phyloP scores from a whole-genome alignment of 169 alveolate species.

The Plasmodium billcollinsi region DNA sequence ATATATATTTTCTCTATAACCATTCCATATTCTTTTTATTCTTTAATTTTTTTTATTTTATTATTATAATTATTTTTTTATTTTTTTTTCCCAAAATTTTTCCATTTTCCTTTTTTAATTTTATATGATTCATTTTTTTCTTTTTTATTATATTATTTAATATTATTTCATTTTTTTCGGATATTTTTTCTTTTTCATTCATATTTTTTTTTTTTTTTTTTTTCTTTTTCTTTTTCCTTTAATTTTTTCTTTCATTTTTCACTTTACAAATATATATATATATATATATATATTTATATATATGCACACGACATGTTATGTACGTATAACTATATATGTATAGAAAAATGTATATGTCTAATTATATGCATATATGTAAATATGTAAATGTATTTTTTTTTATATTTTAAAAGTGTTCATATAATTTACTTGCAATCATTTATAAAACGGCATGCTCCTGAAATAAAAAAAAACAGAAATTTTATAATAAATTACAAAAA shows the following conservation, averaged over 20 bases:
- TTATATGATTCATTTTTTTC: background rate
- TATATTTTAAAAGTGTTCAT: background rate
- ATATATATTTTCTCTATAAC: background rate
- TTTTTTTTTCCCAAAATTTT: background rate
- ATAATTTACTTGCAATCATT: constrained; percentile 75
- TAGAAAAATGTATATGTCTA: background rate
- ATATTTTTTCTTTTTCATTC: background rate
- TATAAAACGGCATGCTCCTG: constrained; percentile 76
- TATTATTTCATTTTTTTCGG: background rate
- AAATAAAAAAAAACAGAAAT: constrained; percentile 6
- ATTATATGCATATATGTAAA: background rate
- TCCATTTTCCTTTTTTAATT: background rate
- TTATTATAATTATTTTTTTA: constrained; percentile 4
- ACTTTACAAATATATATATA: constrained; percentile 10
- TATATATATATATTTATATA: constrained; percentile 12
- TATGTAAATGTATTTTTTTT: constrained; percentile 2
- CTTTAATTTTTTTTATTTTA: background rate
- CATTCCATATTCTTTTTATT: background rate
- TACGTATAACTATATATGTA: background rate
- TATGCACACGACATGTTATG: constrained; percentile 7
- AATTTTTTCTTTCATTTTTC: background rate
- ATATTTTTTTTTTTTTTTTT: background rate
- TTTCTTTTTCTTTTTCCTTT: background rate
- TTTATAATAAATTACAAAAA: background rate
- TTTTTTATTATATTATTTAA: background rate